Evolutionary conservation across 1,284 basidiomycete species (phyloP).

Genomic region (Tilletia indica): DNA sequence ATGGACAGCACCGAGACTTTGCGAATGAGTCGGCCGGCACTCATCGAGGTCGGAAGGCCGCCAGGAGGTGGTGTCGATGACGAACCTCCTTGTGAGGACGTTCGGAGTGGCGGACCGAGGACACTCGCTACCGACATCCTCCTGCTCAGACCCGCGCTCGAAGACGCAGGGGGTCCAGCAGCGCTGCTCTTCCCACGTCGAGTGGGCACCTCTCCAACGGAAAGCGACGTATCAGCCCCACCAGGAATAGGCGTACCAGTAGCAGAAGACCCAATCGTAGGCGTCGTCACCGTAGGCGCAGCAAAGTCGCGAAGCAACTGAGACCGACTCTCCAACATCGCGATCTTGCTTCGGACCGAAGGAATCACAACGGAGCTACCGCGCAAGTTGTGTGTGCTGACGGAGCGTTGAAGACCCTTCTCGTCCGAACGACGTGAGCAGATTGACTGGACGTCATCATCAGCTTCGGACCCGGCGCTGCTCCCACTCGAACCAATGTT

Average conservation of each 20-base stretch:
- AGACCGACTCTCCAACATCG: slow-evolving; percentile 38
- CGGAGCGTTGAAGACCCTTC: slow-evolving; percentile 3
- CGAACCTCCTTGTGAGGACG: neutral
- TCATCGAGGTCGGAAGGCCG: slow-evolving; percentile 3
- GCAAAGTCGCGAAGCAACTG: slow-evolving; percentile 17
- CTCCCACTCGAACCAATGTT: neutral
- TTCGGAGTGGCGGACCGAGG: neutral
- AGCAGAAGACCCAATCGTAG: neutral
- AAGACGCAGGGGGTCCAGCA: slow-evolving; percentile 17
- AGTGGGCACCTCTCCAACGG: neutral
- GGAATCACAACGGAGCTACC: slow-evolving; percentile 39
- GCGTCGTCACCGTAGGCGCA: neutral
- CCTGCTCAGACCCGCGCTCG: slow-evolving; percentile 19
- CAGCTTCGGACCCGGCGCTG: neutral
- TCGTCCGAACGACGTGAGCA: too few species aligned
- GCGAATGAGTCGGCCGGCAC: slow-evolving; percentile 23
- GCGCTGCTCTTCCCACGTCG: neutral
- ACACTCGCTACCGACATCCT: neutral
- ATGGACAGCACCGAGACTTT: slow-evolving; percentile 27
- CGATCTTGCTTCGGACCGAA: slow-evolving; percentile 50
- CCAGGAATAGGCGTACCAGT: neutral
- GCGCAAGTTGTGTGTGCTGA: slow-evolving; percentile 34
- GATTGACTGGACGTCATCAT: neutral
- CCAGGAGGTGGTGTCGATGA: neutral
- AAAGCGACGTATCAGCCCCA: neutral